Evolutionary conservation across 345 rosid species (phyloP).

Genomic region (Moricandia moricandioides): DNA sequence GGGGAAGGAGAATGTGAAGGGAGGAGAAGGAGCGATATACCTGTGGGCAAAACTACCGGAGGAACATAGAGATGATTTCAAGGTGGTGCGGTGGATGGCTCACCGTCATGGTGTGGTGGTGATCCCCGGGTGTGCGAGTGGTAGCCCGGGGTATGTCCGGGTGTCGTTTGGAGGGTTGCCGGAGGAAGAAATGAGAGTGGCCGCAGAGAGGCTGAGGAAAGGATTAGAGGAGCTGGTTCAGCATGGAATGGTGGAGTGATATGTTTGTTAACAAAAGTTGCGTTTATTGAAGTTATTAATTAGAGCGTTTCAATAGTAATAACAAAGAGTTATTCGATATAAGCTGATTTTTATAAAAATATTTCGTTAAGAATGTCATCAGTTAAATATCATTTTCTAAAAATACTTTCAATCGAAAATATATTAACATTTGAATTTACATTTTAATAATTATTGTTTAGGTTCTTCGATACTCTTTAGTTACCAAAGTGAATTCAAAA

Average conservation of each 20-base stretch:
- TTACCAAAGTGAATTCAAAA: too few relatives aligned
- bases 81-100: slow-evolving; percentile 84
- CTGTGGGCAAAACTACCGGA: slow-evolving; percentile 90
- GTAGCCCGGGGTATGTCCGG: slow-evolving; percentile 68
- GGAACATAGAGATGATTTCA: slow-evolving; percentile 40
- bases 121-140: slow-evolving; percentile 79
- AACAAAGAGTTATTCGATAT: not conserved
- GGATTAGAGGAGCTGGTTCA: slow-evolving; percentile 71
- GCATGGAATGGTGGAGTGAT: slow-evolving; percentile 50
- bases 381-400: too few relatives aligned
- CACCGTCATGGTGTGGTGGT: slow-evolving; percentile 73
- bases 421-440: too few relatives aligned
- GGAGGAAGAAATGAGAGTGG: slow-evolving; percentile 62
- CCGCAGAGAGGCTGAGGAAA: slow-evolving; percentile 62
- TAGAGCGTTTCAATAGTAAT: not conserved
- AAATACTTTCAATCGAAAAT: too few relatives aligned
- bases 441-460: too few relatives aligned
- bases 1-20: slow-evolving; percentile 70
- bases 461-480: too few relatives aligned
- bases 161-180: slow-evolving; percentile 77
- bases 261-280: not conserved
- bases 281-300: not conserved
- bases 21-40: slow-evolving; percentile 96
- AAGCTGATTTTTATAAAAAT: not conserved
- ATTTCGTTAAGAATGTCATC: too few relatives aligned